Base-by-base conservation (phyloP, 495 filamentous ascomycete genomes). In the Penicillium diatomitis region DNA sequence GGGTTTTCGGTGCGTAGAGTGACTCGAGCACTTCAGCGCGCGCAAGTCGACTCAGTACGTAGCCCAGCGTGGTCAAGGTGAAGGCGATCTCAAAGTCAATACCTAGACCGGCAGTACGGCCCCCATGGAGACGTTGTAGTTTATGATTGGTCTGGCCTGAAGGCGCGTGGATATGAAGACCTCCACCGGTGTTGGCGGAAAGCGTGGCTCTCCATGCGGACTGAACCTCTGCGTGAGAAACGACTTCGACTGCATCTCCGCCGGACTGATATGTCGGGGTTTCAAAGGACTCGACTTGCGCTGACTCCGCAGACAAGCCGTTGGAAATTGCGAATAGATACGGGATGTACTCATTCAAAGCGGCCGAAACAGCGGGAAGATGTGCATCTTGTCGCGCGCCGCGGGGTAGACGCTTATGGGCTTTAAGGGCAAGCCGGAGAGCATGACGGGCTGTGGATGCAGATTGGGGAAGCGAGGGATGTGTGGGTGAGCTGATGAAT, bases 151-250 rank as follows among this genome's bases (percentile, higher is more conserved):
- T 5, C 0, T 4, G 46, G 4, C 37, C 47, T 2, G 31, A 11
- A 1, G 38, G 38, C 2, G 52, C 9, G 3, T 32, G 37, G 0
- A 49, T 12, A 33, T 38, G 56, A 8, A 58, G 38, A 3, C 35
- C 39, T 33, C 59, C 53, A 0, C 73, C 66, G n/a, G 69, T 67
- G 32, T 72, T 66, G n/a, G 69, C 67, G 32, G 86, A 76, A 29
- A 98, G 66, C 0, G 85, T 88, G 4, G 86, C 73, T n/a, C 87
- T 83, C 92, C 92, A 97, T 78, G 87, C 77, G 20, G 88, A 76
- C 36, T 73, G 66, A 29, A 83, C 59, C 46, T 83, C 81, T 44
- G 68, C 68, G 45, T 70, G 67, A 5, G 82, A 74, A 11, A 79
- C 76, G 11, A 92, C 70, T 51, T 85, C 79, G 50, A 92, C 69